phyloP scores from a whole-genome alignment of 2,329 filamentous ascomycete genomes.

The Diplodia mutila region DNA sequence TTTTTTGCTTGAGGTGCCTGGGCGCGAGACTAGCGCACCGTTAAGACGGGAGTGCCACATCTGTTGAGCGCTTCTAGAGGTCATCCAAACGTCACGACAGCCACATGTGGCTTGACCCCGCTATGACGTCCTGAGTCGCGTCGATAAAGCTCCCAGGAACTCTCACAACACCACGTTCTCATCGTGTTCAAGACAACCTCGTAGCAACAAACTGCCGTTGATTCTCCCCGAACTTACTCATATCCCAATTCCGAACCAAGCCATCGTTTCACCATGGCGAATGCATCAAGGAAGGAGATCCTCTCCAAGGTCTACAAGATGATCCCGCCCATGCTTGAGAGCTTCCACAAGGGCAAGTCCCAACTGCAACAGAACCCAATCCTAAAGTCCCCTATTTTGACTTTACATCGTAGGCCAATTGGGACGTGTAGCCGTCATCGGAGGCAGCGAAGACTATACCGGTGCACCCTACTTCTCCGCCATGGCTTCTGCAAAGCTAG shows the following conservation, averaged over 20 bases:
- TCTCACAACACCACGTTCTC: not conserved
- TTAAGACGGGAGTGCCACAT: not conserved
- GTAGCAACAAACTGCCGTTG: not conserved
- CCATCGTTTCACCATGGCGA: constrained; percentile 40
- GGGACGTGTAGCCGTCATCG: constrained; percentile 89
- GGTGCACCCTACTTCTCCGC: constrained; percentile 98
- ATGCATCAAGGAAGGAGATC: constrained; percentile 72
- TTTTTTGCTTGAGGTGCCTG: no score
- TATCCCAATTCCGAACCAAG: not conserved
- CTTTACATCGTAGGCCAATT: constrained; percentile 70
- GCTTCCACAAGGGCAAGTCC: constrained; percentile 85
- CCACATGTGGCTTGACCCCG: constrained; percentile 19
- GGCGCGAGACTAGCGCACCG: no score
- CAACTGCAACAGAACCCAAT: not conserved
- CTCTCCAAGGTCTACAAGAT: constrained; percentile 83
- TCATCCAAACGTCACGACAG: constrained; percentile 12
- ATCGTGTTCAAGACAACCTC: not conserved
- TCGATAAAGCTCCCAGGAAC: constrained; percentile 1
- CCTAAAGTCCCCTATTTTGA: constrained; percentile 28
- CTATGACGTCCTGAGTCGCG: constrained; percentile 10
- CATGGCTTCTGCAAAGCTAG: constrained; percentile 90
- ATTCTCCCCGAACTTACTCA: not conserved
- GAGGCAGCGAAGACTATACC: constrained; percentile 94
- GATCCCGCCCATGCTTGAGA: constrained; percentile 91
- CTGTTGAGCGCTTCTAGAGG: not conserved